These are phyloP conservation scores for Tylopilus orsonianus DNA, from an alignment of 1,284 basidiomycete genomes.

Conservation along the genomic window DNA sequence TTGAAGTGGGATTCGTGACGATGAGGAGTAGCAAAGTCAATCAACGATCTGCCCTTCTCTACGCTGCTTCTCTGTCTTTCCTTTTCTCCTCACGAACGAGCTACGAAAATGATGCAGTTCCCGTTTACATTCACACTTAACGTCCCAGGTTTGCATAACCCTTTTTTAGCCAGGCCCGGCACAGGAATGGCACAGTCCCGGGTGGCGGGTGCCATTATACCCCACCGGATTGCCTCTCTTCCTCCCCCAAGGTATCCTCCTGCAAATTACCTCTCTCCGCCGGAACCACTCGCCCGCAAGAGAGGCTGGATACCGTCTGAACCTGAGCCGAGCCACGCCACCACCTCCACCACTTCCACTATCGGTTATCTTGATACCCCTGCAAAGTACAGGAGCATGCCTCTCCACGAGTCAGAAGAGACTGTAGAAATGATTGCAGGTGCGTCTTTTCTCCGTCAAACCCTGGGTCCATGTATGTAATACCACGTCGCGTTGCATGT, in stretches of 20 bases:
- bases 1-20: neutral
- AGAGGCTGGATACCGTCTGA: slow-evolving; percentile 68
- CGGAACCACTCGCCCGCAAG: slow-evolving; percentile 50
- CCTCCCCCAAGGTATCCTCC: slow-evolving; percentile 29
- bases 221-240: slow-evolving; percentile 20
- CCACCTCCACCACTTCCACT: slow-evolving; percentile 51
- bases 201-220: slow-evolving; percentile 21
- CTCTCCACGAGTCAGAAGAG: slow-evolving; percentile 33
- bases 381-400: slow-evolving; percentile 58
- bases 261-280: slow-evolving; percentile 23
- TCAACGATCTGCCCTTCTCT: neutral
- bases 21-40: neutral
- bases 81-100: slow-evolving; percentile 15
- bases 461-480: slow-evolving; percentile 23
- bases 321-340: slow-evolving; percentile 52
- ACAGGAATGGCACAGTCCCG: slow-evolving; percentile 20
- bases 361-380: slow-evolving; percentile 66
- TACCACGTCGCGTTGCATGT: slow-evolving; percentile 24
- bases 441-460: slow-evolving; percentile 34
- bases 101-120: slow-evolving; percentile 48
- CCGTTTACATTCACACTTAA: slow-evolving; percentile 65
- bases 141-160: slow-evolving; percentile 64
- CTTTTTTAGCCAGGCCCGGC: slow-evolving; percentile 43
- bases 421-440: slow-evolving; percentile 49
- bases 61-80: neutral